These are phyloP conservation scores for Tremella mesenterica DNA, from an alignment of 768 basidiomycete genomes.

Conservation along the genomic window DNA sequence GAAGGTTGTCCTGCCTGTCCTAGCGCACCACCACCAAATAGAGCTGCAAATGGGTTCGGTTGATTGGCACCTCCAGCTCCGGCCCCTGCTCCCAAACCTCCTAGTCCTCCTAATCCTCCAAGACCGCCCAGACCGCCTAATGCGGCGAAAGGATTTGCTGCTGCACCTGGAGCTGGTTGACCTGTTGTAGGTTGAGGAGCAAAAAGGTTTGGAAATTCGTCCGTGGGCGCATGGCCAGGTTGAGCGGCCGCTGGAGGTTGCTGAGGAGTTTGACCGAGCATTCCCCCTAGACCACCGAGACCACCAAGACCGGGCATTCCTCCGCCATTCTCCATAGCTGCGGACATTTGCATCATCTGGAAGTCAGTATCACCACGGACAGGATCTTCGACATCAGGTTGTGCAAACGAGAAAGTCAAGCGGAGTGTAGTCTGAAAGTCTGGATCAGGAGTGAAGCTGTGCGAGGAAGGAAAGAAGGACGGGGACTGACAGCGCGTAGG, in stretches of 20 bases:
- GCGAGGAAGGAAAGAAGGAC: neutral
- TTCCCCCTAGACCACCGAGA: constrained; percentile 12
- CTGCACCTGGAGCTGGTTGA: neutral
- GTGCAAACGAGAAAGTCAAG: neutral
- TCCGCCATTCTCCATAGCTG: constrained; percentile 23
- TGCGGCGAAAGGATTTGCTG: no score
- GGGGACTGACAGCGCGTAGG: constrained; percentile 23
- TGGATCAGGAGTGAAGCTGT: no score
- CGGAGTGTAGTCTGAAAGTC: no score
- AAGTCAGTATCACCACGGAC: constrained; percentile 6
- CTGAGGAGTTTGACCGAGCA: constrained; percentile 3
- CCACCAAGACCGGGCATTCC: constrained; percentile 19
- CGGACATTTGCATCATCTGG: constrained; percentile 42
- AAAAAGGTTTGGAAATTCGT: constrained; percentile 37
- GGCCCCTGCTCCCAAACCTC: neutral
- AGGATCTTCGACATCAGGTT: no score
- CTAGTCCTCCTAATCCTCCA: no score
- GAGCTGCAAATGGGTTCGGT: constrained; percentile 7
- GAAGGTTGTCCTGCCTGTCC: neutral
- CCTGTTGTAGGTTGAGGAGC: constrained; percentile 11
- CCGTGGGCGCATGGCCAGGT: constrained; percentile 7
- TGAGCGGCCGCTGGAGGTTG: constrained; percentile 8
- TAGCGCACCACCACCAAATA: constrained; percentile 1
- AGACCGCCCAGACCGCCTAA: no score
- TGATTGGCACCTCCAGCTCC: neutral